Percentiles rank a stretch among this genome's conserved stretches.
phyloP scores from a whole-genome alignment of 257 asterid species.

The Salvia hispanica region DNA sequence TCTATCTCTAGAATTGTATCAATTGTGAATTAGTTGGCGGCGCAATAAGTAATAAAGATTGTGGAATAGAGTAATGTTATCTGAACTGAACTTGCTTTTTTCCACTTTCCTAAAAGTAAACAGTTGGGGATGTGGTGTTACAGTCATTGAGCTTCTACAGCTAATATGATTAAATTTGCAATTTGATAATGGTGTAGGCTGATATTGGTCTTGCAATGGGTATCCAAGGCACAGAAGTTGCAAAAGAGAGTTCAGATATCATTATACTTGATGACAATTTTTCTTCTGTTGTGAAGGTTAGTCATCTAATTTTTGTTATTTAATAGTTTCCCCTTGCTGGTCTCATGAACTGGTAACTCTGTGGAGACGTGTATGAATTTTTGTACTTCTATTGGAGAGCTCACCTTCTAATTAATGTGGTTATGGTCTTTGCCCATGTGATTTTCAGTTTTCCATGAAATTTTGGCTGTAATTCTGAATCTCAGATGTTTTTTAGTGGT shows the following conservation, averaged over 20 bases:
- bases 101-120: background rate
- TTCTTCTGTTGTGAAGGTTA: constrained; percentile 94
- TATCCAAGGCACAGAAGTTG: constrained; percentile 96
- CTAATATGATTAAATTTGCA: constrained; percentile 15
- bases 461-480: background rate
- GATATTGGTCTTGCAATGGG: constrained; percentile 99
- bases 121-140: constrained; percentile 3
- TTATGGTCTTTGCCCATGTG: background rate
- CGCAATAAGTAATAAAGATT: background rate
- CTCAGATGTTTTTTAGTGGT: background rate
- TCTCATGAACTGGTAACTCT: background rate
- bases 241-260: constrained; percentile 97
- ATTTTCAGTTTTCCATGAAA: background rate
- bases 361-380: constrained; percentile 15
- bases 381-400: background rate
- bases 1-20: background rate
- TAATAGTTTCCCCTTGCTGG: background rate
- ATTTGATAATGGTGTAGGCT: constrained; percentile 53
- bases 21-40: constrained; percentile 3
- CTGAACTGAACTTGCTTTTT: background rate
- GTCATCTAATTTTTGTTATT: constrained; percentile 17
- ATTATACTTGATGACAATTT: constrained; percentile 94
- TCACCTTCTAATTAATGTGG: constrained; percentile 1
- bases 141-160: constrained; percentile 7
- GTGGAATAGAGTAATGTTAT: background rate